A percentile compares a stretch with the other conserved stretches of the same genome.
phyloP scores from a whole-genome alignment of 352 stramenopile genomes.

The Peronospora belbahrii region DNA sequence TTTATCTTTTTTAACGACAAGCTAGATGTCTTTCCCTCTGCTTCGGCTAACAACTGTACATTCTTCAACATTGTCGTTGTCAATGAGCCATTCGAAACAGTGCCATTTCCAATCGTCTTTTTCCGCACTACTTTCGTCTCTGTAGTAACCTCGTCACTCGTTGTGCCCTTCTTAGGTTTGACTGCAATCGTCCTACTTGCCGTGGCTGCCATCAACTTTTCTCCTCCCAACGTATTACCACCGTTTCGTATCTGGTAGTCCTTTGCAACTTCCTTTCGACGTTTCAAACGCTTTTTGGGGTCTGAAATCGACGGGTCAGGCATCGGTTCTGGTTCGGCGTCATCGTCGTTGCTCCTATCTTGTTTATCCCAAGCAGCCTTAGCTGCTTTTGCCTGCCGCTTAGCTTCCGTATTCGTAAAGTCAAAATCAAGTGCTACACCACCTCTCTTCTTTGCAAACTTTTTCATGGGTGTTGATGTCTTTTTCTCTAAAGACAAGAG shows the following conservation, averaged over 20 bases:
- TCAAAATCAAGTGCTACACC: constrained; percentile 35
- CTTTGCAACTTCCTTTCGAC: constrained; percentile 25
- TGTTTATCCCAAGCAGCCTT: constrained; percentile 16
- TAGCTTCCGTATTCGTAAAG: constrained; percentile 39
- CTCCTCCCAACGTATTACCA: not conserved
- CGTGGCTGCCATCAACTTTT: constrained; percentile 15
- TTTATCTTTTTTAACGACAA: constrained; percentile 12
- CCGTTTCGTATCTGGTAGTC: constrained; percentile 4
- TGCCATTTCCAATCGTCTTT: constrained; percentile 2
- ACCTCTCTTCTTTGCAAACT: constrained; percentile 18
- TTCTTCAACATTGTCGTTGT: constrained; percentile 8
- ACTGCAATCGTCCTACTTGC: constrained; percentile 8
- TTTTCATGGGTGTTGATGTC: constrained; percentile 17
- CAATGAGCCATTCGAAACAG: not conserved
- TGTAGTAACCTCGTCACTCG: constrained; percentile 4
- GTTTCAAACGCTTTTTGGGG: constrained; percentile 32
- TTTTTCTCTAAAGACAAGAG: constrained; percentile 21
- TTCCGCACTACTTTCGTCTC: not conserved
- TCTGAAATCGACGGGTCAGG: constrained; percentile 5
- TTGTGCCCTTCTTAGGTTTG: constrained; percentile 6
- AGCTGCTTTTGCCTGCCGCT: constrained; percentile 21
- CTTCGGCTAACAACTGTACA: not conserved
- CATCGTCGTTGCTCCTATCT: constrained; percentile 17
- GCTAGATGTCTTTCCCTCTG: not conserved
- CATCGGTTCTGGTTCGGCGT: constrained; percentile 18